phyloP scores from a whole-genome alignment of 108 stramenopile genomes.

The Cyclotella kingstonii region DNA sequence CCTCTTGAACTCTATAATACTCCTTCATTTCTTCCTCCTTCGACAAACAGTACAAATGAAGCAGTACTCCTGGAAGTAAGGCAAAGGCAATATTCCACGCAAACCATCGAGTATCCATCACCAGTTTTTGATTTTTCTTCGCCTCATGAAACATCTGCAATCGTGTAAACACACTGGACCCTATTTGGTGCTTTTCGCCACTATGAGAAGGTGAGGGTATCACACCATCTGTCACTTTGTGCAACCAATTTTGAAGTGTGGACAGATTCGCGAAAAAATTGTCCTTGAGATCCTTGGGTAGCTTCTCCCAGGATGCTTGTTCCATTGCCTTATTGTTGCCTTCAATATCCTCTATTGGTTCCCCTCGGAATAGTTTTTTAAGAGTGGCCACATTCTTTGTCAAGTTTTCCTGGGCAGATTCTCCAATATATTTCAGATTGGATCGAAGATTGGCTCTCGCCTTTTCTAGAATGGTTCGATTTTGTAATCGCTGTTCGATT shows the following conservation, averaged over 20 bases:
- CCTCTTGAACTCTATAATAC: slow-evolving; percentile 22
- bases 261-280: slow-evolving; percentile 25
- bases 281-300: slow-evolving; percentile 21
- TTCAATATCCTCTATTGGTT: background rate
- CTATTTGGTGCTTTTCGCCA: background rate
- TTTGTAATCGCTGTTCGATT: slow-evolving; percentile 1
- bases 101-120: slow-evolving; percentile 38
- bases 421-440: slow-evolving; percentile 24
- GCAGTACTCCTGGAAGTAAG: slow-evolving; percentile 15
- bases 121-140: slow-evolving; percentile 7
- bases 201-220: slow-evolving; percentile 19
- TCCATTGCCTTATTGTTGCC: background rate
- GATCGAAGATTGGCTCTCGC: slow-evolving; percentile 32
- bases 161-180: slow-evolving; percentile 17
- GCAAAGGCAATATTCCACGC: slow-evolving; percentile 32
- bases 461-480: slow-evolving; percentile 8
- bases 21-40: slow-evolving; percentile 40
- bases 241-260: slow-evolving; percentile 20
- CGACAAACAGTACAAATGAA: slow-evolving; percentile 20
- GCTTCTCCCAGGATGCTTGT: slow-evolving; percentile 14
- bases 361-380: slow-evolving; percentile 25
- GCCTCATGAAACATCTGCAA: slow-evolving; percentile 25
- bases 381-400: slow-evolving; percentile 30
- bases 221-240: slow-evolving; percentile 22
- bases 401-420: slow-evolving; percentile 19